A percentile compares a stretch with the other conserved stretches of the same genome.
phyloP scores from a whole-genome alignment of 139 green algal species.

The Astrephomene gubernaculifera region DNA sequence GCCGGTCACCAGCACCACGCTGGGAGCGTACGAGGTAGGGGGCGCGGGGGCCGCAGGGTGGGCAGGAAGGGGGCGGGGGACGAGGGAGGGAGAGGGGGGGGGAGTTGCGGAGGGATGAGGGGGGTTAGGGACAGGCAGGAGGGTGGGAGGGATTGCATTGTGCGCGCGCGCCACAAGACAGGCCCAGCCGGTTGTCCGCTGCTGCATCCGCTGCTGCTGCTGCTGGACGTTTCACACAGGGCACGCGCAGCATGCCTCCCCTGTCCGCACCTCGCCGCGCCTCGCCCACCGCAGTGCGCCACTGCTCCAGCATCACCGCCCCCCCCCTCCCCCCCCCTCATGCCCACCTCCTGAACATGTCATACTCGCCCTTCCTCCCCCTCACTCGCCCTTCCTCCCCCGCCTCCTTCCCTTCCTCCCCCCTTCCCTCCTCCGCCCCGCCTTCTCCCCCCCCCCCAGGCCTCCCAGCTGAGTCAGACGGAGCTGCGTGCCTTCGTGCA shows the following conservation, averaged over 20 bases:
- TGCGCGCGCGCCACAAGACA: too few relatives aligned
- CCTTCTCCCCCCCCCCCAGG: not conserved
- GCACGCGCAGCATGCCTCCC: not conserved
- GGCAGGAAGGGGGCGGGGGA: not conserved
- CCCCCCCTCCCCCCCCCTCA: too few relatives aligned
- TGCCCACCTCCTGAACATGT: not conserved
- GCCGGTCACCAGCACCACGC: not conserved
- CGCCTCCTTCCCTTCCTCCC: not conserved
- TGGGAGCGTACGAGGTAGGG: constrained; percentile 8
- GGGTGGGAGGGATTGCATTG: not conserved
- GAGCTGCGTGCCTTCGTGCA: constrained; percentile 13
- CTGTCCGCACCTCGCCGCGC: not conserved
- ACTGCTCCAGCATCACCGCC: not conserved
- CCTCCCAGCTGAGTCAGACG: not conserved
- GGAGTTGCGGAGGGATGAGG: not conserved
- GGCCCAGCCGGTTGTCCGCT: too few relatives aligned
- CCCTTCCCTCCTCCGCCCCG: not conserved
- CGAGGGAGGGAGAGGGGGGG: not conserved
- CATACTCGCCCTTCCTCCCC: too few relatives aligned
- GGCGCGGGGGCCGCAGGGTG: not conserved
- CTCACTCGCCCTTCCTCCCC: not conserved
- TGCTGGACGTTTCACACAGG: too few relatives aligned
- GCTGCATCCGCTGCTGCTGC: too few relatives aligned
- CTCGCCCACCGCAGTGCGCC: too few relatives aligned
- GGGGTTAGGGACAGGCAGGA: not conserved